A percentile compares a stretch with the other conserved stretches of the same genome.
Conservation (phyloP, 2,329 filamentous ascomycete genomes). For the Venturia oleaginea region DNA sequence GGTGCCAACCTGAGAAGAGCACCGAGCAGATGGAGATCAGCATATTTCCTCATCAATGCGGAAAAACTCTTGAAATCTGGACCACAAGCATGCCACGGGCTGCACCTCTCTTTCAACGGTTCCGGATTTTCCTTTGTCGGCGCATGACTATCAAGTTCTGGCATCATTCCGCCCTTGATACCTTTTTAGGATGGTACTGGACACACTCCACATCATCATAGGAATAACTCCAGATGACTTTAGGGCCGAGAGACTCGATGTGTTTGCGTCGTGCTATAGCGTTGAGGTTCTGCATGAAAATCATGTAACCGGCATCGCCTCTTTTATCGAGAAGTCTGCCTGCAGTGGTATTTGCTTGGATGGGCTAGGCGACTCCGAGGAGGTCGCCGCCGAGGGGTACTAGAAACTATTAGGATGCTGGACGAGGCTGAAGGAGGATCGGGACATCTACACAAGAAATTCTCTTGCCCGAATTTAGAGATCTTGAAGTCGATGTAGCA, state of each 20-base stretch:
- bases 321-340: conserved; percentile 32
- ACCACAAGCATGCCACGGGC: conserved; percentile 38
- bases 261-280: conserved; percentile 28
- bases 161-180: conserved; percentile 35
- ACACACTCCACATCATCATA: conserved; percentile 22
- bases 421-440: background rate
- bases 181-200: conserved; percentile 38
- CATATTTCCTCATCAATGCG: background rate
- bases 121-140: conserved; percentile 26
- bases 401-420: conserved; percentile 15
- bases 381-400: conserved; percentile 36
- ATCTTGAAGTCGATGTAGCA: conserved; percentile 32
- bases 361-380: conserved; percentile 31
- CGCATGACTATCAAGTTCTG: conserved; percentile 34
- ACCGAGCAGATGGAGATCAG: conserved; percentile 25
- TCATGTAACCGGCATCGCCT: conserved; percentile 40
- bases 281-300: conserved; percentile 39
- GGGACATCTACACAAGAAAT: conserved; percentile 26
- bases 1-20: conserved; percentile 29
- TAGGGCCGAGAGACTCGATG: conserved; percentile 28
- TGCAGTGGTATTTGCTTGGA: conserved; percentile 29
- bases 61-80: conserved; percentile 21
- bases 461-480: conserved; percentile 32
- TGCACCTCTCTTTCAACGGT: conserved; percentile 31
- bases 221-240: conserved; percentile 30